Conservation (phyloP, 1,139 yeast genomes). For the Kodamaea fungicola region DNA sequence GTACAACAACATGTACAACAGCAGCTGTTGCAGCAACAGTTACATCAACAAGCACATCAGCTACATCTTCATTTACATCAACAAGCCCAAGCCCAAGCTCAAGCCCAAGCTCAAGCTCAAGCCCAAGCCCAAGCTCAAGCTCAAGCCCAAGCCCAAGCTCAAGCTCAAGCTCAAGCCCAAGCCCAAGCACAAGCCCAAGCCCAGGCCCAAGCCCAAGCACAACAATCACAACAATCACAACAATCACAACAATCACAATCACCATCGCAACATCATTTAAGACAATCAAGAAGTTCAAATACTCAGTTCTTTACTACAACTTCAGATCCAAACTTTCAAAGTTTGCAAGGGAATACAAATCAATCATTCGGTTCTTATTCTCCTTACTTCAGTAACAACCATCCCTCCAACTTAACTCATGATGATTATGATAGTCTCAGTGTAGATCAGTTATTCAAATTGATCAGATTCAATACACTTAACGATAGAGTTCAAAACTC, state of each 20-base stretch:
- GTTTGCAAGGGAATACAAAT: background rate
- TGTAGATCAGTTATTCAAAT: conserved; percentile 37
- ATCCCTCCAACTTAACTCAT: conserved; percentile 28
- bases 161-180: conserved; percentile 3
- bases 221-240: background rate
- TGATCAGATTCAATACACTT: conserved; percentile 15
- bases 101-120: background rate
- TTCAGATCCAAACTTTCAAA: background rate
- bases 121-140: background rate
- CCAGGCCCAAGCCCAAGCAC: background rate
- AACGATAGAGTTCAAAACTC: conserved; percentile 2
- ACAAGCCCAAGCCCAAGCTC: conserved; percentile 2
- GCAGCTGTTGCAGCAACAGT: conserved; percentile 2
- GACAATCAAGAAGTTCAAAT: background rate
- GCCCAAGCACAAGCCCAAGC: conserved; percentile 5
- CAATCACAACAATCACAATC: background rate
- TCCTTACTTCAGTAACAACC: conserved; percentile 20
- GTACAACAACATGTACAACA: conserved; percentile 1
- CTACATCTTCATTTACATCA: background rate
- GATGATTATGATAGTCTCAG: conserved; percentile 41
- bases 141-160: conserved; percentile 2
- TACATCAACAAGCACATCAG: conserved; percentile 1
- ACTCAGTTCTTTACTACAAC: background rate
- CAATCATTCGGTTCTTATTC: conserved; percentile 8
- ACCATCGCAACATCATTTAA: background rate